Percentiles rank a stretch among this genome's conserved stretches.
Evolutionary conservation across 495 filamentous ascomycete species (phyloP).

Genomic region (Rusavskia elegans): DNA sequence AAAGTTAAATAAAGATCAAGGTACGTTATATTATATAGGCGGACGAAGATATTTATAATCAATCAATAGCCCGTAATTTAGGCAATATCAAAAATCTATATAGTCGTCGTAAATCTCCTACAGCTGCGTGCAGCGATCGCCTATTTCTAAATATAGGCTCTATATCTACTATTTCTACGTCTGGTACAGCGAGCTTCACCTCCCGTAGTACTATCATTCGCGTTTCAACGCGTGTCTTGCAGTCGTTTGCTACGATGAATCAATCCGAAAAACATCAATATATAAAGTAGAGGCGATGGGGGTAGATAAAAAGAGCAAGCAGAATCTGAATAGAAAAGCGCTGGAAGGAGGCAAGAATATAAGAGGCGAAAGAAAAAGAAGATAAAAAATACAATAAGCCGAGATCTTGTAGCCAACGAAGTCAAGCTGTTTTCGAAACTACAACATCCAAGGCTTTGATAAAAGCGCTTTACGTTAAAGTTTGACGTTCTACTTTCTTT

Average conservation of each 20-base stretch:
- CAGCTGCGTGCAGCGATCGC: not conserved
- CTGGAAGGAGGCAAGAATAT: no score
- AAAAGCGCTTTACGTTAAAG: no score
- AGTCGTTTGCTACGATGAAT: not conserved
- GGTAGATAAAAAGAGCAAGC: no score
- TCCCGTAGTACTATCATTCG: not conserved
- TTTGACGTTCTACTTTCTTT: no score
- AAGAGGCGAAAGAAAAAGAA: no score
- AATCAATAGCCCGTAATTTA: not conserved
- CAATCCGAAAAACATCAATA: not conserved
- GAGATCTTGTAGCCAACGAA: no score
- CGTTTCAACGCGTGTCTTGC: not conserved
- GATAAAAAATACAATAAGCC: no score
- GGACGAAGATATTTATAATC: not conserved
- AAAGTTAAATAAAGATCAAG: not conserved
- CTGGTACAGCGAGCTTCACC: not conserved
- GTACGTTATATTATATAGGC: not conserved
- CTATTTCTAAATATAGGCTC: not conserved
- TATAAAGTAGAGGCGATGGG: no score
- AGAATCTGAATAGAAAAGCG: no score
- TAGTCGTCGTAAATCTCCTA: not conserved
- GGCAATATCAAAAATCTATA: not conserved
- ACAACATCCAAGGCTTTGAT: no score
- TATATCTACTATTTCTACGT: not conserved
- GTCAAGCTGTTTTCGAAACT: no score